Conservation (phyloP, 108 stramenopile genomes). For the Aurantiochytrium sp. region DNA sequence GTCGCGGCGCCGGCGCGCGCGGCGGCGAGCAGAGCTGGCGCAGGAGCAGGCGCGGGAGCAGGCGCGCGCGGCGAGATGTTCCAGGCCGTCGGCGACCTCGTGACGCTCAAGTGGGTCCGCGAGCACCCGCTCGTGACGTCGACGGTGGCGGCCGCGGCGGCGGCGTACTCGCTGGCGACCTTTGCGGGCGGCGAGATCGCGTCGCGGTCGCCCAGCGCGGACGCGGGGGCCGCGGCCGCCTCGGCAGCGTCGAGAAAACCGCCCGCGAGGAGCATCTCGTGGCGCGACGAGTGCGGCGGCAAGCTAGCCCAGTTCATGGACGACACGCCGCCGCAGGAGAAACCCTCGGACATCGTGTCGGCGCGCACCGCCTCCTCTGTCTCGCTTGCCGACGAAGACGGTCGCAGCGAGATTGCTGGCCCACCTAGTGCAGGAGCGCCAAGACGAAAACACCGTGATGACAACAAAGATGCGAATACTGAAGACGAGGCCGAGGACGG, state of each 20-base stretch:
- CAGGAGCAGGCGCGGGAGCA: no score
- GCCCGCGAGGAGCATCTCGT: neutral
- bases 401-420: no score
- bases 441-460: no score
- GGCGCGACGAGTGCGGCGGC: neutral
- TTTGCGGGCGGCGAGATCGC: neutral
- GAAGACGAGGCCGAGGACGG: no score
- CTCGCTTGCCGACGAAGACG: no score
- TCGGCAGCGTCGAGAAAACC: neutral
- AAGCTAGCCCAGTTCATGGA: conserved; percentile 19
- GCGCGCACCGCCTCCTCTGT: no score
- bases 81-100: conserved; percentile 9
- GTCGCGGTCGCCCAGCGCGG: no score
- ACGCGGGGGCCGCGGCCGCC: neutral
- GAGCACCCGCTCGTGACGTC: conserved; percentile 12
- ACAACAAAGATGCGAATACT: no score
- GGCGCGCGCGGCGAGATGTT: neutral
- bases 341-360: no score
- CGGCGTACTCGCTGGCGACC: neutral
- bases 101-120: conserved; percentile 12
- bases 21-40: no score
- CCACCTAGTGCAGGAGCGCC: no score
- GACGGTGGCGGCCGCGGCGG: neutral
- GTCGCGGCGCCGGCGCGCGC: no score
- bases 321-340: neutral